Evolutionary conservation across 1,284 basidiomycete species (phyloP).

Genomic region (Laetiporus sulphureus): DNA sequence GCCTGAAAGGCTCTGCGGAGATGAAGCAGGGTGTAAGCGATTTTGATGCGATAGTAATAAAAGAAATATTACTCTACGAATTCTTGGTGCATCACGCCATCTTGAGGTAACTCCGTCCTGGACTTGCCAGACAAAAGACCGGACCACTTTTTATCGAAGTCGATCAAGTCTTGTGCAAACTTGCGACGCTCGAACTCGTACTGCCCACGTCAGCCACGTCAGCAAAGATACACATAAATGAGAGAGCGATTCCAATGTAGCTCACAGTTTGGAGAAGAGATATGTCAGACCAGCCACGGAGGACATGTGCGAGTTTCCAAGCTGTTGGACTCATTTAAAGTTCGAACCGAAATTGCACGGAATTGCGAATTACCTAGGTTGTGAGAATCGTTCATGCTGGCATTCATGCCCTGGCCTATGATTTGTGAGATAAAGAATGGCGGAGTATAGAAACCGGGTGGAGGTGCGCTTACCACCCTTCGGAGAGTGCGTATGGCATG

Average conservation of each 20-base stretch:
- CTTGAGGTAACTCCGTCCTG: slow-evolving; percentile 42
- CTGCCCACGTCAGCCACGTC: slow-evolving; percentile 29
- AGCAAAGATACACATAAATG: too few species aligned
- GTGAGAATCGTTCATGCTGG: slow-evolving; percentile 79
- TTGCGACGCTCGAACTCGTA: slow-evolving; percentile 68
- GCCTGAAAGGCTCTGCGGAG: slow-evolving; percentile 48
- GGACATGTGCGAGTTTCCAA: slow-evolving; percentile 74
- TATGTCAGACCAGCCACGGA: slow-evolving; percentile 62
- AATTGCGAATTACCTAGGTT: slow-evolving; percentile 67
- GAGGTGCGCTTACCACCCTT: slow-evolving; percentile 1
- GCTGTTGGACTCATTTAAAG: too few species aligned
- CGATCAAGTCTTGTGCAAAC: slow-evolving; percentile 76
- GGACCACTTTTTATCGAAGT: slow-evolving; percentile 74
- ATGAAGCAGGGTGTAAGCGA: neutral
- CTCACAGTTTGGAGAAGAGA: slow-evolving; percentile 67
- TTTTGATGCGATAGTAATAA: neutral
- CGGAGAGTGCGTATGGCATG: slow-evolving; percentile 4
- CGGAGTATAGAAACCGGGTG: neutral
- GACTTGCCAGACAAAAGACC: slow-evolving; percentile 78
- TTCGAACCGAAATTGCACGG: too few species aligned
- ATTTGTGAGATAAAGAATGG: neutral
- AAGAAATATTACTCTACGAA: slow-evolving; percentile 44
- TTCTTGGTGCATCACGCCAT: slow-evolving; percentile 64
- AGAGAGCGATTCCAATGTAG: too few species aligned
- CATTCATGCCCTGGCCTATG: slow-evolving; percentile 62